Percentiles rank a stretch among this genome's conserved stretches.
These are phyloP conservation scores for Cyberlindnera americana DNA, from an alignment of 805 yeast species.

Conservation along the genomic window DNA sequence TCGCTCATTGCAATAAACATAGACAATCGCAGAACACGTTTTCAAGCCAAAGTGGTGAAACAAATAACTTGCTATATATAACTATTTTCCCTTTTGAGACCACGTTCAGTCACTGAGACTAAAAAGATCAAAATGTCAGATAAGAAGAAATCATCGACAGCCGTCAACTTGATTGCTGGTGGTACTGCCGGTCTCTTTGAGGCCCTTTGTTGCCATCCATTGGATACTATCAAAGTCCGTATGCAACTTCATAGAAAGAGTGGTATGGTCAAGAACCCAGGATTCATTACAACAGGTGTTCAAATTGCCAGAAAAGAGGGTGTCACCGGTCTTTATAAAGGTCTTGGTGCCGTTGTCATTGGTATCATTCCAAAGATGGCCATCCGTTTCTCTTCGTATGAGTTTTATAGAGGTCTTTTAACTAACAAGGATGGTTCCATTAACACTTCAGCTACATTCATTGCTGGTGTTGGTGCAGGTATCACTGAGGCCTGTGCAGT, in stretches of 20 bases:
- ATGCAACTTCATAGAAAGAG: slow-evolving; percentile 85
- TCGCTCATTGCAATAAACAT: too few relatives aligned
- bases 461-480: slow-evolving; percentile 98
- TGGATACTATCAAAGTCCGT: slow-evolving; percentile 94
- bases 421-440: slow-evolving; percentile 62
- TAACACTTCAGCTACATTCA: slow-evolving; percentile 69
- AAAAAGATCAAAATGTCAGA: slow-evolving; percentile 19
- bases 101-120: too few relatives aligned
- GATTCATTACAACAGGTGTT: slow-evolving; percentile 79
- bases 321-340: slow-evolving; percentile 84
- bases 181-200: slow-evolving; percentile 97
- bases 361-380: slow-evolving; percentile 99
- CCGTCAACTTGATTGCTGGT: slow-evolving; percentile 80
- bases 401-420: slow-evolving; percentile 72
- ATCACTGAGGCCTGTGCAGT: slow-evolving; percentile 91
- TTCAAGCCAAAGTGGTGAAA: too few relatives aligned
- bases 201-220: slow-evolving; percentile 97
- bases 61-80: too few relatives aligned
- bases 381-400: slow-evolving; percentile 91
- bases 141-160: slow-evolving; percentile 39
- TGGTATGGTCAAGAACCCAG: slow-evolving; percentile 72
- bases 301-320: slow-evolving; percentile 78
- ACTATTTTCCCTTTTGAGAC: too few relatives aligned
- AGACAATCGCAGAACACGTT: too few relatives aligned
- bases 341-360: slow-evolving; percentile 93